Conservation (phyloP, 2,329 filamentous ascomycete species). For the Colletotrichum sp. region DNA sequence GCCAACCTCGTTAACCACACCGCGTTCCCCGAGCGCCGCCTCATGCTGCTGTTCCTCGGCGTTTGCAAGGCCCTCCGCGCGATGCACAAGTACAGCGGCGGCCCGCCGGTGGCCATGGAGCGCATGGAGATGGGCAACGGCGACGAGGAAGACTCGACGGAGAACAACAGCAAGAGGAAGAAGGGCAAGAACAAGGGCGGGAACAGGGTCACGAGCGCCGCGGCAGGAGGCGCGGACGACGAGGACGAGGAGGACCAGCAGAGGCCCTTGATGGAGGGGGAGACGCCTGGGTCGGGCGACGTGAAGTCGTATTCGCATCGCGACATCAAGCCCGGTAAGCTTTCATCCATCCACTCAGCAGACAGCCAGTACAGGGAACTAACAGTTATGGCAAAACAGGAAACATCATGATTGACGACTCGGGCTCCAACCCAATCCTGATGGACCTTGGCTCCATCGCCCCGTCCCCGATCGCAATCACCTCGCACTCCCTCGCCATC, state of each 20-base stretch:
- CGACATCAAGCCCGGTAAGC: conserved; percentile 92
- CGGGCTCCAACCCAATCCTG: conserved; percentile 85
- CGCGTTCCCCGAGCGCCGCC: conserved; percentile 81
- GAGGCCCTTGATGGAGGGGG: conserved; percentile 81
- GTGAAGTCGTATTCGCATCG: conserved; percentile 87
- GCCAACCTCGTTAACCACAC: conserved; percentile 97
- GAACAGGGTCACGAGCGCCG: conserved; percentile 28
- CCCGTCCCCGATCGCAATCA: conserved; percentile 86
- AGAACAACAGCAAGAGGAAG: conserved; percentile 32
- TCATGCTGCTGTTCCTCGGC: conserved; percentile 91
- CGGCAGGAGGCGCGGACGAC: conserved; percentile 56
- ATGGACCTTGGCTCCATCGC: conserved; percentile 97
- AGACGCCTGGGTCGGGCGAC: conserved; percentile 73
- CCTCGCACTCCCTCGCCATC: conserved; percentile 86
- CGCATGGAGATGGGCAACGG: conserved; percentile 57
- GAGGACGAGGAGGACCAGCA: conserved; percentile 78
- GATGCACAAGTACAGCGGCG: conserved; percentile 89
- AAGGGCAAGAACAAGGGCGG: conserved; percentile 40
- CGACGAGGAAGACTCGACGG: conserved; percentile 41
- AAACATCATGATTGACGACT: conserved; percentile 98
- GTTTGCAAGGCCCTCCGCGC: conserved; percentile 86
- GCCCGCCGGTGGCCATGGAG: conserved; percentile 48
- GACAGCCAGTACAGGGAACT: neutral
- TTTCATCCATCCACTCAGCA: neutral
- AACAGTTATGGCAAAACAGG: conserved; percentile 45